Evolutionary conservation across 352 stramenopile species (phyloP).

Genomic region (Phytophthora brassicae): DNA sequence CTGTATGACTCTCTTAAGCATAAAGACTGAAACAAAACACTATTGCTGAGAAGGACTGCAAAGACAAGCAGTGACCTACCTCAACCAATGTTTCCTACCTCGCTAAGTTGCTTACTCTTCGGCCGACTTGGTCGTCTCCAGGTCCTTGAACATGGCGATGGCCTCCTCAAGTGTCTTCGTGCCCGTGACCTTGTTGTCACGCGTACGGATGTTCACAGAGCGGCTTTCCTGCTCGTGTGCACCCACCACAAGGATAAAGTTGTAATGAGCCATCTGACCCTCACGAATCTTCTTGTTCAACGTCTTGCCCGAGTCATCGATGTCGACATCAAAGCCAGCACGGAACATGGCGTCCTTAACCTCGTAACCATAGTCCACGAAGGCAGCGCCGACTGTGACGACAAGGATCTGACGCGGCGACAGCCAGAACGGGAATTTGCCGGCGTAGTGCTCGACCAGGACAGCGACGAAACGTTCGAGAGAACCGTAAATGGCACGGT

Average conservation of each 20-base stretch:
- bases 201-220: conserved; percentile 94
- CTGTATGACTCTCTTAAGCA: conserved; percentile 18
- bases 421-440: conserved; percentile 99
- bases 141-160: conserved; percentile 91
- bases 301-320: conserved; percentile 94
- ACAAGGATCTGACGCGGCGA: conserved; percentile 95
- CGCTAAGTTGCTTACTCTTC: conserved; percentile 53
- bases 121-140: conserved; percentile 68
- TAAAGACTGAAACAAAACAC: conserved; percentile 20
- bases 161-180: conserved; percentile 95
- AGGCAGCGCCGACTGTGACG: conserved; percentile 93
- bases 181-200: conserved; percentile 93
- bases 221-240: conserved; percentile 89
- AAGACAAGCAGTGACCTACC: neutral
- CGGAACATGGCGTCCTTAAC: conserved; percentile 91
- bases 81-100: neutral
- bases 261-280: conserved; percentile 97
- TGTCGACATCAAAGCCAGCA: conserved; percentile 96
- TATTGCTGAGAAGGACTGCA: conserved; percentile 4
- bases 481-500: conserved; percentile 97
- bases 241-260: conserved; percentile 98
- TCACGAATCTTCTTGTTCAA: conserved; percentile 99
- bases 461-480: conserved; percentile 98
- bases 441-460: conserved; percentile 97
- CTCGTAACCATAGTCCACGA: conserved; percentile 94